phyloP scores from a whole-genome alignment of 163 green algal genomes.

The Volvox carteri region DNA sequence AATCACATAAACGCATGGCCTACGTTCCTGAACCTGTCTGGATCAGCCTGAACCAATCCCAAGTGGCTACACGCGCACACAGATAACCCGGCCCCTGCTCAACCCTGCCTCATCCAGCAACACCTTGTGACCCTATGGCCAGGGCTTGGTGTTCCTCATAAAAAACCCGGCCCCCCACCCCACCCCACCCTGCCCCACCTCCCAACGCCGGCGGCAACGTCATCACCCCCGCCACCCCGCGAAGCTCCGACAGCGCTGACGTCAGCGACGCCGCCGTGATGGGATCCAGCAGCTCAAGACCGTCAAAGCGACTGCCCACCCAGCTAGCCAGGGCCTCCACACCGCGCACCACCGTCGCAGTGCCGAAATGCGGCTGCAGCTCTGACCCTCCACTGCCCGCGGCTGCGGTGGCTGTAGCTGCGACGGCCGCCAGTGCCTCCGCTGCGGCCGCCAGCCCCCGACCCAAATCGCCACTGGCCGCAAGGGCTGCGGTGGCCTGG shows the following conservation, averaged over 20 bases:
- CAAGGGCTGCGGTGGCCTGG: background rate
- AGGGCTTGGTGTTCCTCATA: too few relatives aligned
- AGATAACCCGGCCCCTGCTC: too few relatives aligned
- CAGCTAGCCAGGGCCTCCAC: slow-evolving; percentile 29
- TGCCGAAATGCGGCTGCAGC: slow-evolving; percentile 31
- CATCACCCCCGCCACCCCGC: slow-evolving; percentile 42
- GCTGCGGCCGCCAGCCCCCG: background rate
- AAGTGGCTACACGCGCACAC: too few relatives aligned
- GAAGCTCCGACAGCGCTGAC: slow-evolving; percentile 36
- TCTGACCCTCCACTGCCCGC: too few relatives aligned
- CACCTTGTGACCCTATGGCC: too few relatives aligned
- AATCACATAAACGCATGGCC: too few relatives aligned
- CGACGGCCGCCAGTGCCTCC: background rate
- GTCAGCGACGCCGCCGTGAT: slow-evolving; percentile 19
- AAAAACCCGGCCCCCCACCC: too few relatives aligned
- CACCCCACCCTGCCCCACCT: slow-evolving; percentile 19
- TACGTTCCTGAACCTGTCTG: too few relatives aligned
- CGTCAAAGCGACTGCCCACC: background rate
- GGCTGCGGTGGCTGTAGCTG: too few relatives aligned
- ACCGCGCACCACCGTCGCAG: background rate
- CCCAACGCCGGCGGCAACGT: slow-evolving; percentile 44
- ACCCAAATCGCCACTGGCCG: background rate
- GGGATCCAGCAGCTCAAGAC: slow-evolving; percentile 31
- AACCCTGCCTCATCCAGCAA: too few relatives aligned
- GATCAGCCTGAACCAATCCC: too few relatives aligned